A percentile compares a stretch with the other conserved stretches of the same genome.
phyloP scores from a whole-genome alignment of 2,329 filamentous ascomycete genomes.

The Penicillium sp. region DNA sequence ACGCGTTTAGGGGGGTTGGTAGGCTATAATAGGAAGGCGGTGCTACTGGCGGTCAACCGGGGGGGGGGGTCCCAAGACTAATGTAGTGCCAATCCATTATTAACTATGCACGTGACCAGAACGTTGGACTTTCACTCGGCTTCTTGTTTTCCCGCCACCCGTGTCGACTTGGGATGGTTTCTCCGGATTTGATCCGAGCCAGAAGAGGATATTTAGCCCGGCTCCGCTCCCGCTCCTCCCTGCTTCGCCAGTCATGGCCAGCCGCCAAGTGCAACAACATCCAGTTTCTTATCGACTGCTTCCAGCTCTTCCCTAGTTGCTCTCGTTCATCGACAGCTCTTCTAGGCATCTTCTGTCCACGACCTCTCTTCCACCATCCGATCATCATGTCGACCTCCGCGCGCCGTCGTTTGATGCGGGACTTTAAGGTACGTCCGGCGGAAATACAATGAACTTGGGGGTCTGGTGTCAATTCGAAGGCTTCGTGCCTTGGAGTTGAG shows the following conservation, averaged over 20 bases:
- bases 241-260: slow-evolving; percentile 3
- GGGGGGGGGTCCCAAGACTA: too few species aligned
- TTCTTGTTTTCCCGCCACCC: not conserved
- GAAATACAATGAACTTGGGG: slow-evolving; percentile 1
- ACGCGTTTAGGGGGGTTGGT: too few species aligned
- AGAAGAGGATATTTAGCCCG: slow-evolving; percentile 19
- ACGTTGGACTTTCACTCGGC: too few species aligned
- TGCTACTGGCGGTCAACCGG: too few species aligned
- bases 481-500: not conserved
- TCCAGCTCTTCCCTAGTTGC: not conserved
- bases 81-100: too few species aligned
- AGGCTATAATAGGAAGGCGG: too few species aligned
- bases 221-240: slow-evolving; percentile 17
- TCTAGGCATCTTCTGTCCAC: not conserved
- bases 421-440: slow-evolving; percentile 79
- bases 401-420: slow-evolving; percentile 94
- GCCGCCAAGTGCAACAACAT: not conserved
- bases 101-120: too few species aligned
- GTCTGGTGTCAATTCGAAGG: slow-evolving; percentile 1
- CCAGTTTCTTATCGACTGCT: not conserved
- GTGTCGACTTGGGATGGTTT: slow-evolving; percentile 11
- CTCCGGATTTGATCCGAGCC: slow-evolving; percentile 5
- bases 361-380: not conserved
- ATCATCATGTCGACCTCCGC: slow-evolving; percentile 82
- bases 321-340: slow-evolving; percentile 10